Conservation (phyloP, 2,329 filamentous ascomycete species). For the Stagonosporopsis vannaccii region DNA sequence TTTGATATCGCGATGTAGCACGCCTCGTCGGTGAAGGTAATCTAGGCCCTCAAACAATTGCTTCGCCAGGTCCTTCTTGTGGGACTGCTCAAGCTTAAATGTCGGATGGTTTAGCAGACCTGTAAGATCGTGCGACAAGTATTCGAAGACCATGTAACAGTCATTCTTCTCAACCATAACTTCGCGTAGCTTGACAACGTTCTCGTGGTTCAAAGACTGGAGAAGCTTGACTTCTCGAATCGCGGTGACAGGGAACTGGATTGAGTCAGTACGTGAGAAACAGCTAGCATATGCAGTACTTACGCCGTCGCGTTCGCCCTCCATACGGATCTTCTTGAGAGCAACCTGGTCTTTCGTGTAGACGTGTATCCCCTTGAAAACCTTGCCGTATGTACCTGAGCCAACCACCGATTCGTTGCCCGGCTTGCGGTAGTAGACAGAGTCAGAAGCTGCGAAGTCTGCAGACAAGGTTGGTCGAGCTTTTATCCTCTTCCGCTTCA, state of each 20-base stretch:
- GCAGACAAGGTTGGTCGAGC: constrained; percentile 72
- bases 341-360: constrained; percentile 85
- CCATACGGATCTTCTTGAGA: constrained; percentile 91
- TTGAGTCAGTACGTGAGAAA: constrained; percentile 31
- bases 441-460: constrained; percentile 80
- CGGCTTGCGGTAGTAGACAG: constrained; percentile 92
- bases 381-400: constrained; percentile 93
- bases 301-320: constrained; percentile 83
- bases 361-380: constrained; percentile 93
- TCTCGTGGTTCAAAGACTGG: constrained; percentile 82
- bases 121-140: constrained; percentile 93
- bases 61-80: constrained; percentile 91
- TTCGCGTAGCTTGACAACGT: constrained; percentile 83
- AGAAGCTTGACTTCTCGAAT: constrained; percentile 90
- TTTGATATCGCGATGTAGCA: constrained; percentile 97
- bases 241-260: constrained; percentile 81
- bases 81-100: constrained; percentile 81
- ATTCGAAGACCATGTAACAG: constrained; percentile 99
- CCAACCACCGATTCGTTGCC: constrained; percentile 98
- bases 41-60: constrained; percentile 94
- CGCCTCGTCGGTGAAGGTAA: constrained; percentile 91
- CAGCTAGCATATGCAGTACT: constrained; percentile 28
- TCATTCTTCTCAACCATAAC: constrained; percentile 99
- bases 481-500: constrained; percentile 74
- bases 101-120: constrained; percentile 93